Conservation (phyloP, 2,329 filamentous ascomycete species). For the Didymella sp. region DNA sequence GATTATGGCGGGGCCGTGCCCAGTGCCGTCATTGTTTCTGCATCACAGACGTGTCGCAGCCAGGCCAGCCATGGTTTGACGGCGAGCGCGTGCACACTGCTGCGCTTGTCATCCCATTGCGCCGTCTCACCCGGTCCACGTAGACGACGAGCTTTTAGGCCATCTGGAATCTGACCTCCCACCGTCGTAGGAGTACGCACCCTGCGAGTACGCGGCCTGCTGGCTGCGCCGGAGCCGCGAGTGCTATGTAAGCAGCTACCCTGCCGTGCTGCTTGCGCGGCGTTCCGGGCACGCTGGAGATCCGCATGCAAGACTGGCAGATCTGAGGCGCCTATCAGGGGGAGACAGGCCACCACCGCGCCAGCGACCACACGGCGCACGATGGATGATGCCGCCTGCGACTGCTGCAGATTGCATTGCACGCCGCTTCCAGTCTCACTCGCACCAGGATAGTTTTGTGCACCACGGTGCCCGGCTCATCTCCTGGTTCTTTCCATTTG, state of each 20-base stretch:
- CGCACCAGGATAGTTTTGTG: not conserved
- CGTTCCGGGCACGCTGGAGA: slow-evolving; percentile 21
- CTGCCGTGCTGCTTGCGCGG: slow-evolving; percentile 20
- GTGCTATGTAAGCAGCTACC: slow-evolving; percentile 15
- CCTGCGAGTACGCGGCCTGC: not conserved
- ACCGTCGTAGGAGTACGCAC: not conserved
- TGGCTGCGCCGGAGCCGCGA: slow-evolving; percentile 1
- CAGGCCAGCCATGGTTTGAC: slow-evolving; percentile 6
- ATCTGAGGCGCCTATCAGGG: slow-evolving; percentile 21
- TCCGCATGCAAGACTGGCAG: slow-evolving; percentile 21
- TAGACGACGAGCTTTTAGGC: not conserved
- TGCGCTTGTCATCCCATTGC: not conserved
- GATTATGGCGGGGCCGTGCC: slow-evolving; percentile 30
- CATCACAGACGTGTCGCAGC: slow-evolving; percentile 15
- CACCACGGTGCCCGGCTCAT: not conserved
- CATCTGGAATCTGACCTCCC: not conserved
- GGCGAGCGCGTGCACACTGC: not conserved
- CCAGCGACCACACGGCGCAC: not conserved
- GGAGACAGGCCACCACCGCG: slow-evolving; percentile 8
- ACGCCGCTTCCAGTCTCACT: slow-evolving; percentile 6
- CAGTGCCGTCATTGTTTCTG: slow-evolving; percentile 28
- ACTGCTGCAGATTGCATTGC: not conserved
- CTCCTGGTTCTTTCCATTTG: slow-evolving; percentile 4
- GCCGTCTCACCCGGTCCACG: not conserved
- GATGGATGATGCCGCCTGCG: slow-evolving; percentile 1